phyloP scores from a whole-genome alignment of 768 basidiomycete genomes.

The Dendrothele bispora region DNA sequence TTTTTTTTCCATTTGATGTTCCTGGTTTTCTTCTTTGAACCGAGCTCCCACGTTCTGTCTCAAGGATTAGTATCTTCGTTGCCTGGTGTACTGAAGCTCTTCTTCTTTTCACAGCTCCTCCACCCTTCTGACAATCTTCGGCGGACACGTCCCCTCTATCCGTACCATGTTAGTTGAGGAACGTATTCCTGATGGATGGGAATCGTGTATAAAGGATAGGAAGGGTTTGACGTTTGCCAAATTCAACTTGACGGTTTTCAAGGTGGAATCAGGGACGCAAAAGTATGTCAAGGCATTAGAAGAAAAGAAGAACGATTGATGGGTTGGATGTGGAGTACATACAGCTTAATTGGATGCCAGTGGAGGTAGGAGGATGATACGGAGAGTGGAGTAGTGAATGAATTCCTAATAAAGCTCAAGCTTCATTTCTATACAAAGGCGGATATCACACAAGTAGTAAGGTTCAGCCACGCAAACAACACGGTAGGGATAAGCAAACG shows the following conservation, averaged over 20 bases:
- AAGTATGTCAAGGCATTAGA: not conserved
- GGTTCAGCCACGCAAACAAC: no score
- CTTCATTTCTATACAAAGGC: no score
- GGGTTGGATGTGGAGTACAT: no score
- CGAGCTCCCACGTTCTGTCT: no score
- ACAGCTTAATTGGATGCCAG: no score
- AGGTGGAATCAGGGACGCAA: slow-evolving; percentile 35
- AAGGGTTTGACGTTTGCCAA: slow-evolving; percentile 58
- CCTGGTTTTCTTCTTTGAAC: not conserved
- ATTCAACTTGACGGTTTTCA: slow-evolving; percentile 51
- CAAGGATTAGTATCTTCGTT: not conserved
- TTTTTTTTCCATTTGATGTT: not conserved
- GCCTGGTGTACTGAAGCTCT: not conserved
- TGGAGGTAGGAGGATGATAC: no score
- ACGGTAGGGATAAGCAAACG: no score
- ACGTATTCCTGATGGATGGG: slow-evolving; percentile 71
- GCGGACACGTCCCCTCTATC: slow-evolving; percentile 58
- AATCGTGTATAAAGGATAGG: slow-evolving; percentile 52
- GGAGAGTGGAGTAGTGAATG: no score
- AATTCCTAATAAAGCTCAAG: no score
- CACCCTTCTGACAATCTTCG: slow-evolving; percentile 65
- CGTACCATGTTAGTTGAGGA: slow-evolving; percentile 63
- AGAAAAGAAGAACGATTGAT: no score
- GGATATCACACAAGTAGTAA: no score
- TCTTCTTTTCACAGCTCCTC: slow-evolving; percentile 44